Evolutionary conservation across 2,329 filamentous ascomycete genomes (phyloP).

Genomic region (Fusarium virguliforme): DNA sequence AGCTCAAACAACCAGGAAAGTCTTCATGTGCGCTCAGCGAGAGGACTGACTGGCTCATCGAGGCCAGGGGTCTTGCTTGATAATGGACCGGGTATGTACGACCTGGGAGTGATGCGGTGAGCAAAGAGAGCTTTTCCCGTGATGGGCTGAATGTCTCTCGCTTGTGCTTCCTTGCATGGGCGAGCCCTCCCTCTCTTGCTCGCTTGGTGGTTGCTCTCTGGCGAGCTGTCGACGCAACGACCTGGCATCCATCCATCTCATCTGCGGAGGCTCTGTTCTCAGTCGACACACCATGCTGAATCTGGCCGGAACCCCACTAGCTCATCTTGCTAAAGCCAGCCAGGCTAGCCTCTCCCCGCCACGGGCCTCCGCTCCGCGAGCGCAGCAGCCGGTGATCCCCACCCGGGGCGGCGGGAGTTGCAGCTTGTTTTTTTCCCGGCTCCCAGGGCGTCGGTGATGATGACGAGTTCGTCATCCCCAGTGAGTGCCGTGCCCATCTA

Average conservation of each 20-base stretch:
- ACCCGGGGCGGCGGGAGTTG: slow-evolving; percentile 34
- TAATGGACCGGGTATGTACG: slow-evolving; percentile 36
- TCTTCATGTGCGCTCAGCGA: slow-evolving; percentile 32
- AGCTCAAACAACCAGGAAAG: slow-evolving; percentile 27
- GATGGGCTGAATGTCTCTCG: slow-evolving; percentile 29
- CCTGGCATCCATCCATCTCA: slow-evolving; percentile 26
- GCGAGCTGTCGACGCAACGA: slow-evolving; percentile 7
- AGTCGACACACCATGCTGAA: slow-evolving; percentile 22
- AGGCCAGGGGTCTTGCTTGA: slow-evolving; percentile 4
- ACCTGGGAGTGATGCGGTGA: slow-evolving; percentile 41
- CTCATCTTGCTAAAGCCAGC: not conserved
- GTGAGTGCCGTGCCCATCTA: slow-evolving; percentile 4
- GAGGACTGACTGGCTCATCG: slow-evolving; percentile 25
- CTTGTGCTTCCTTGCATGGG: slow-evolving; percentile 40
- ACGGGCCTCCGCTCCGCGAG: slow-evolving; percentile 30
- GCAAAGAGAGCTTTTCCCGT: not conserved
- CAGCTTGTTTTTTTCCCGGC: slow-evolving; percentile 27
- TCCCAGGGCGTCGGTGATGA: slow-evolving; percentile 20
- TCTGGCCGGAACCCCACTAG: slow-evolving; percentile 17
- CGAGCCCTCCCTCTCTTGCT: not conserved
- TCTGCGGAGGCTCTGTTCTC: slow-evolving; percentile 44
- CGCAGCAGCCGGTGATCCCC: slow-evolving; percentile 19
- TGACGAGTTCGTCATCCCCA: not conserved
- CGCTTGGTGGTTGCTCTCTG: slow-evolving; percentile 6
- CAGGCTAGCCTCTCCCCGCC: slow-evolving; percentile 20